Evolutionary conservation across 2,329 filamentous ascomycete species (phyloP), one percentile per base, ranked within the genome.

Genomic region (Cercospora janseana): DNA sequence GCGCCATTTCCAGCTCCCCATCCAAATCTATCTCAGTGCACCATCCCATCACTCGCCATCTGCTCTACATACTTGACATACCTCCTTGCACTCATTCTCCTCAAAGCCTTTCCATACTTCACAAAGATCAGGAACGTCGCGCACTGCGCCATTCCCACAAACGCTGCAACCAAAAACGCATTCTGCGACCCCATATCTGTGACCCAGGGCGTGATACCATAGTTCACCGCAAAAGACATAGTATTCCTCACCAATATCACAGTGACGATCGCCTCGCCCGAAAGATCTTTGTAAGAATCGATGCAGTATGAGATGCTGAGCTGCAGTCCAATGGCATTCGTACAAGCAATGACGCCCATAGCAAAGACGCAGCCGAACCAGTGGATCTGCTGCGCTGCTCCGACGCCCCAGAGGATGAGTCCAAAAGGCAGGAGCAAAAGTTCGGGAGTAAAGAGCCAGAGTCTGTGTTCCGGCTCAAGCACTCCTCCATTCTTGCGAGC

Each of bases 351-450:
- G 20, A 75, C 64, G 18, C 71, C 73, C 69, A 77, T 75, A 1
- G 72, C 56, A 34, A 64, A 32, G 3, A 79, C 63, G 4, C 75
- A 62, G 1, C 75, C 77, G 35, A 78, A 69, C 72, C 73, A 75
- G 21, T 78, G 75, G n/a, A 78, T 58, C 4, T 49, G 40, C 31
- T 62, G 56, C 10, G 72, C 73, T 2, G 76, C 74, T 4, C 76
- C 76, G 0, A 79, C 71, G 23, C 77, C 77, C 75, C 75, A 79
- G 1, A 78, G 62, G 29, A 78, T 69, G 3, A 77, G 63, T 0
- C 69, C 71, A 7, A 65, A 69, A 0, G 75, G 73, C 4, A 76
- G 65, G 20, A 77, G 58, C 3, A 79, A 47, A 8, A 72, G 49
- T 4, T 69, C 70, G 1, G 65, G 60, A 1, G 60, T 44, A 52